Evolutionary conservation across 2,329 filamentous ascomycete species (phyloP).

Genomic region (Penicillium brevicompactum): DNA sequence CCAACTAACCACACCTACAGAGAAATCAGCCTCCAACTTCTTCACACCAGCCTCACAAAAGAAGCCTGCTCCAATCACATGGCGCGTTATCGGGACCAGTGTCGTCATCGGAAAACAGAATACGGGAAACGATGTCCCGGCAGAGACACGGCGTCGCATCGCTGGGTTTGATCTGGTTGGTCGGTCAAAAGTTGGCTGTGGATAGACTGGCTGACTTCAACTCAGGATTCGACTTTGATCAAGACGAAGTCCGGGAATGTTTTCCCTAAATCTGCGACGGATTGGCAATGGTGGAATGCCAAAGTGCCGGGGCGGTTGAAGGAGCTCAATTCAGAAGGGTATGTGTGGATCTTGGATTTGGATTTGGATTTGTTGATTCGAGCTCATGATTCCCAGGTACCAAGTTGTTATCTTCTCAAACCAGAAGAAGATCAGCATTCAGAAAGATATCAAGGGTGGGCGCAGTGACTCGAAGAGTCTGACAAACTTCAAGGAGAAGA

Average conservation of each 20-base stretch:
- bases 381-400: conserved; percentile 55
- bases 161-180: conserved; percentile 52
- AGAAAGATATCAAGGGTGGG: conserved; percentile 69
- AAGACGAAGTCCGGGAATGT: conserved; percentile 76
- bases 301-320: conserved; percentile 69
- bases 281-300: conserved; percentile 94
- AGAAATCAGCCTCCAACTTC: conserved; percentile 71
- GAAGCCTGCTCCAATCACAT: conserved; percentile 71
- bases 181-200: not conserved
- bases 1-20: conserved; percentile 19
- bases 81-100: conserved; percentile 68
- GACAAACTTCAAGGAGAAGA: conserved; percentile 80
- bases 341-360: conserved; percentile 43
- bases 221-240: conserved; percentile 84
- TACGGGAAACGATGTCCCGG: conserved; percentile 33
- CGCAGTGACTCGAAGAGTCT: conserved; percentile 70
- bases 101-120: conserved; percentile 76
- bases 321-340: conserved; percentile 72
- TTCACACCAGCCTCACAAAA: conserved; percentile 88
- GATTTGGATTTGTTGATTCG: not conserved
- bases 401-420: conserved; percentile 82
- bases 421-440: conserved; percentile 79
- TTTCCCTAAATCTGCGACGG: conserved; percentile 68
- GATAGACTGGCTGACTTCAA: not conserved
- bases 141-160: conserved; percentile 33